Conservation (phyloP, 2,329 filamentous ascomycete genomes). For the Dothideomycetidae sp. region DNA sequence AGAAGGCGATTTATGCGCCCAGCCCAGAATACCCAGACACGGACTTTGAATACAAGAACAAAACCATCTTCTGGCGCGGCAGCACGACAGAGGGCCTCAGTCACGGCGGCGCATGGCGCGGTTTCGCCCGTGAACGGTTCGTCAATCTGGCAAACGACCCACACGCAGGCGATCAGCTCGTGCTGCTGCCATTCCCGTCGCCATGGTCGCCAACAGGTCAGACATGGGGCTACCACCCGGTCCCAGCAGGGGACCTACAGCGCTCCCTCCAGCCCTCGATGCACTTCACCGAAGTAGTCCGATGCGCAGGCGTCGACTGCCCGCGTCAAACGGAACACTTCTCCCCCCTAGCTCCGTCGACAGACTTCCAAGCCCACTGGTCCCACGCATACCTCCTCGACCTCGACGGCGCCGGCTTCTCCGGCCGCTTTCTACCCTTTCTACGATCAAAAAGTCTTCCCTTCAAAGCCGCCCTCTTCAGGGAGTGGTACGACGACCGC, state of each 20-base stretch:
- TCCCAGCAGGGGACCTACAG: conserved; percentile 41
- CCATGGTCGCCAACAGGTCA: no score
- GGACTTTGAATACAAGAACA: conserved; percentile 47
- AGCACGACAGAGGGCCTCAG: conserved; percentile 43
- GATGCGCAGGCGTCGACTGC: conserved; percentile 42
- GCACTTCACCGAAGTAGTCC: conserved; percentile 45
- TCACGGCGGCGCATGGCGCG: conserved; percentile 44
- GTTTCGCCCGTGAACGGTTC: conserved; percentile 55
- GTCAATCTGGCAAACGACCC: conserved; percentile 53
- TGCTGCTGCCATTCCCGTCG: conserved; percentile 40
- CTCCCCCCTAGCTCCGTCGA: conserved; percentile 26
- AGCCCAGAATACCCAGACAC: conserved; percentile 38
- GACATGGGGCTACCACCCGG: conserved; percentile 42
- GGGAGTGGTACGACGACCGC: conserved; percentile 65
- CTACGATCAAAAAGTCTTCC: conserved; percentile 53
- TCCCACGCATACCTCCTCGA: conserved; percentile 57
- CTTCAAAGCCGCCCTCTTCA: conserved; percentile 57
- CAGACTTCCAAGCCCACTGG: conserved; percentile 45
- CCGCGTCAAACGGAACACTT: conserved; percentile 40
- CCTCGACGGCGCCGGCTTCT: conserved; percentile 54
- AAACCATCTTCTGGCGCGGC: conserved; percentile 63
- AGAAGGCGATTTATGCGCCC: conserved; percentile 40
- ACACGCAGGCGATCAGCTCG: conserved; percentile 10
- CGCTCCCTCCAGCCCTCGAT: conserved; percentile 40
- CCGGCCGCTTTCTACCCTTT: conserved; percentile 49